Evolutionary conservation across 257 asterid species (phyloP).

Genomic region (Thymus quinquecostatus): DNA sequence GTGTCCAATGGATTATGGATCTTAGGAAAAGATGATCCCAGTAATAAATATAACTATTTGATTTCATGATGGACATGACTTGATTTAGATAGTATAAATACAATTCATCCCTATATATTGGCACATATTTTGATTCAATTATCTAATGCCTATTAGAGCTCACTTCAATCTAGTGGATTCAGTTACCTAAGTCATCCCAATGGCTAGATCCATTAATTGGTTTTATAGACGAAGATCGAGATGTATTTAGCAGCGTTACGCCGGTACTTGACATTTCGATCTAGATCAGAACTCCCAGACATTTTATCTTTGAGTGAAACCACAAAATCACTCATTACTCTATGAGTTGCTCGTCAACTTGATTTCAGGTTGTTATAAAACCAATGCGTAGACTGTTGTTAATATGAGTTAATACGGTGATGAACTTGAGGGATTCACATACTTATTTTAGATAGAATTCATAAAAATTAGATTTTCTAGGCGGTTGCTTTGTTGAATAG

Average conservation of each 20-base stretch:
- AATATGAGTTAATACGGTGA: not conserved
- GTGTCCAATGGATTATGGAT: not conserved
- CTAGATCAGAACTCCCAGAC: not conserved
- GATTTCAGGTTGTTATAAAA: not conserved
- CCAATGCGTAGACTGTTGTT: not conserved
- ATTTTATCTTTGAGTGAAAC: not conserved
- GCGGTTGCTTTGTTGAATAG: not conserved
- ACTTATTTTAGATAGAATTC: not conserved
- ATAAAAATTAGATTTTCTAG: not conserved
- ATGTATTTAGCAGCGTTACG: not conserved
- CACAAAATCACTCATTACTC: not conserved
- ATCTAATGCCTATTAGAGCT: not conserved
- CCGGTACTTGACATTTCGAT: conserved; percentile 19
- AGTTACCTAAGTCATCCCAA: too few relatives aligned
- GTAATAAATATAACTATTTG: conserved; percentile 1
- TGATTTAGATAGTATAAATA: conserved; percentile 10
- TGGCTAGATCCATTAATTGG: conserved; percentile 9
- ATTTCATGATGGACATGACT: conserved; percentile 2
- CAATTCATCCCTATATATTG: not conserved
- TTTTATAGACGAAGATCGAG: conserved; percentile 4
- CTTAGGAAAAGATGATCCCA: conserved; percentile 1
- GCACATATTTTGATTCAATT: not conserved
- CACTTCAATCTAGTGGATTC: not conserved
- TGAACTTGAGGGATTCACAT: not conserved
- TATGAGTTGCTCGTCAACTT: not conserved